These are phyloP conservation scores for Spathaspora sp. DNA, from an alignment of 1,139 yeast species.

Conservation along the genomic window DNA sequence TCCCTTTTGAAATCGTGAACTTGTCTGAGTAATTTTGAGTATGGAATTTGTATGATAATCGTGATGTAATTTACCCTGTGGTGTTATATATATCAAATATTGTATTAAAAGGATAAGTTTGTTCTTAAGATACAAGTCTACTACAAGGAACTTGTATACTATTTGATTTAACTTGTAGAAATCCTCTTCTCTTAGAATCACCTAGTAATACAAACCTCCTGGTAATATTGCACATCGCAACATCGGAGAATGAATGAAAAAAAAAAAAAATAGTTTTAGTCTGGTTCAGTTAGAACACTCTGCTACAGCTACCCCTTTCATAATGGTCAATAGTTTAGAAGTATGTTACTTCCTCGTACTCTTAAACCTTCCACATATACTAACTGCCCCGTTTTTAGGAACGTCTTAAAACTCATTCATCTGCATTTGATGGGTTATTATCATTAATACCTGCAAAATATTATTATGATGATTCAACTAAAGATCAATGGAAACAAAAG, in stretches of 20 bases:
- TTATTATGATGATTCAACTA: slow-evolving; percentile 77
- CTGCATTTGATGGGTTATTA: slow-evolving; percentile 85
- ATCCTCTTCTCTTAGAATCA: no score
- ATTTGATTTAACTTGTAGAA: no score
- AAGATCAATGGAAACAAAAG: slow-evolving; percentile 88
- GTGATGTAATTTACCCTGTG: slow-evolving; percentile 2
- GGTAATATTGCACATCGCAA: background rate
- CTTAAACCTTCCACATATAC: slow-evolving; percentile 12
- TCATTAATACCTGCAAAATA: slow-evolving; percentile 93
- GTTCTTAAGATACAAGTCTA: no score
- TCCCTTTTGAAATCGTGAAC: background rate
- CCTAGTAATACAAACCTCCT: no score
- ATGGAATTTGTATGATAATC: background rate
- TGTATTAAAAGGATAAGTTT: no score
- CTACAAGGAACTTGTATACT: no score
- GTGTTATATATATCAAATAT: background rate
- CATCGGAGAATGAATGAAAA: slow-evolving; percentile 1
- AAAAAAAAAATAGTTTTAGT: background rate
- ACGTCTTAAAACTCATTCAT: slow-evolving; percentile 78
- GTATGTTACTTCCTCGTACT: slow-evolving; percentile 32
- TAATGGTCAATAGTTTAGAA: slow-evolving; percentile 51
- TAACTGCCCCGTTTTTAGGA: slow-evolving; percentile 51
- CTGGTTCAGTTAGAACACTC: background rate
- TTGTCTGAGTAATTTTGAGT: background rate
- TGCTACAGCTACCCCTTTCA: background rate